Evolutionary conservation across 352 stramenopile species (phyloP).

Genomic region (Phytophthora kernoviae): DNA sequence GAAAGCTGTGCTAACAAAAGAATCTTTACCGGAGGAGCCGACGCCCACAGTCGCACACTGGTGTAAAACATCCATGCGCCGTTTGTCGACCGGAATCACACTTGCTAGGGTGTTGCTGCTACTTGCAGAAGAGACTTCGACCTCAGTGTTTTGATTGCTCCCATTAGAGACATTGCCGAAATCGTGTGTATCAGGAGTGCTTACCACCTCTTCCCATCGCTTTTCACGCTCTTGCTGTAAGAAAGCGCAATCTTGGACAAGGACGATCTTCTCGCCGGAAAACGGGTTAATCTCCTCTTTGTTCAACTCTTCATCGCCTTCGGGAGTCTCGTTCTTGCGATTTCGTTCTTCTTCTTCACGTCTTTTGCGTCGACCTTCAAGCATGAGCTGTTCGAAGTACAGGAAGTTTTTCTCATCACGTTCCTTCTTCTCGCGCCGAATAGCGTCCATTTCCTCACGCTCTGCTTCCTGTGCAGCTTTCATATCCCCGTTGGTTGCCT

Average conservation of each 20-base stretch:
- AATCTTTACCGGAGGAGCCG: slow-evolving; percentile 36
- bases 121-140: not conserved
- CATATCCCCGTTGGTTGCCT: slow-evolving; percentile 73
- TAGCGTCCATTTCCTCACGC: slow-evolving; percentile 81
- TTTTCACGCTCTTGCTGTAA: slow-evolving; percentile 64
- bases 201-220: slow-evolving; percentile 70
- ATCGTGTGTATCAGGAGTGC: slow-evolving; percentile 25
- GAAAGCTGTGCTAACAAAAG: slow-evolving; percentile 60
- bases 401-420: slow-evolving; percentile 87
- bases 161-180: slow-evolving; percentile 5
- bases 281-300: slow-evolving; percentile 61
- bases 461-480: slow-evolving; percentile 84
- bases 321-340: slow-evolving; percentile 16
- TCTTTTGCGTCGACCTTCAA: slow-evolving; percentile 63
- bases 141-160: slow-evolving; percentile 33
- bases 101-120: not conserved
- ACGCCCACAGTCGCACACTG: slow-evolving; percentile 74
- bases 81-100: slow-evolving; percentile 55
- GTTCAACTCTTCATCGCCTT: slow-evolving; percentile 15
- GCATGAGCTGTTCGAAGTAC: slow-evolving; percentile 89
- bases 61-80: slow-evolving; percentile 63
- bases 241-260: slow-evolving; percentile 64
- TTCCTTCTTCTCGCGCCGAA: slow-evolving; percentile 87
- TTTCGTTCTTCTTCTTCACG: slow-evolving; percentile 50
- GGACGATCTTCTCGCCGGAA: slow-evolving; percentile 74